Percentiles rank a stretch among this genome's conserved stretches.
phyloP scores from a whole-genome alignment of 495 filamentous ascomycete species.

The Cairneyella variabilis region DNA sequence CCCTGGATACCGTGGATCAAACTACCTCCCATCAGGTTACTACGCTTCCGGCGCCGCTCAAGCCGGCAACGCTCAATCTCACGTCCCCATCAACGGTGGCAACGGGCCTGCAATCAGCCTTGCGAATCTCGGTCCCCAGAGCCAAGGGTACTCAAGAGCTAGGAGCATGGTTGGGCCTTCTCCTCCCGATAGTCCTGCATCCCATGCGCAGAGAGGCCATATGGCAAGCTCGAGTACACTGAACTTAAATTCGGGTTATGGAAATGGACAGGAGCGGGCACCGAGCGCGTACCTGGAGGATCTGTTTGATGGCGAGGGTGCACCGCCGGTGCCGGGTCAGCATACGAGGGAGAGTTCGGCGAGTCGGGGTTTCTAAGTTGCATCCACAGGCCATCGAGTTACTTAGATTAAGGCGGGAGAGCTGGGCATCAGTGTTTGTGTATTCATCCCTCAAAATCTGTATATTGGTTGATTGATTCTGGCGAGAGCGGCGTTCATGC shows the following conservation, averaged over 20 bases:
- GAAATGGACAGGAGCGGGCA: conserved; percentile 54
- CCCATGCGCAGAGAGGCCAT: conserved; percentile 29
- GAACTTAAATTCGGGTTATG: conserved; percentile 45
- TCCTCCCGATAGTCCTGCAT: conserved; percentile 66
- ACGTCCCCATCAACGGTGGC: conserved; percentile 41
- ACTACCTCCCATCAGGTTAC: conserved; percentile 87
- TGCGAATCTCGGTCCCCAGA: conserved; percentile 49
- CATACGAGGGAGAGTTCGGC: not conserved
- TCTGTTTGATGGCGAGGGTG: conserved; percentile 61
- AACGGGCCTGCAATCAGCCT: conserved; percentile 43
- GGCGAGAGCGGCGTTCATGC: no score
- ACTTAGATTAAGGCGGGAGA: no score
- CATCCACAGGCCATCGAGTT: no score
- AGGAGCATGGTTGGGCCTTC: conserved; percentile 44
- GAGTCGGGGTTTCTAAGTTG: no score
- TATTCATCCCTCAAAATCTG: no score
- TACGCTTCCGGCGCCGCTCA: conserved; percentile 68
- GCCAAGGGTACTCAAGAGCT: conserved; percentile 43
- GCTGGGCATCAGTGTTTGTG: no score
- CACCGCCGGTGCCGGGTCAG: conserved; percentile 16
- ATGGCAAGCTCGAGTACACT: conserved; percentile 65
- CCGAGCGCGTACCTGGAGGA: conserved; percentile 94
- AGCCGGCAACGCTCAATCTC: conserved; percentile 40
- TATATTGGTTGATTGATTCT: no score
- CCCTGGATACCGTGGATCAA: conserved; percentile 52